These are phyloP conservation scores for Serendipita vermifera DNA, from an alignment of 768 basidiomycete genomes.

Conservation along the genomic window DNA sequence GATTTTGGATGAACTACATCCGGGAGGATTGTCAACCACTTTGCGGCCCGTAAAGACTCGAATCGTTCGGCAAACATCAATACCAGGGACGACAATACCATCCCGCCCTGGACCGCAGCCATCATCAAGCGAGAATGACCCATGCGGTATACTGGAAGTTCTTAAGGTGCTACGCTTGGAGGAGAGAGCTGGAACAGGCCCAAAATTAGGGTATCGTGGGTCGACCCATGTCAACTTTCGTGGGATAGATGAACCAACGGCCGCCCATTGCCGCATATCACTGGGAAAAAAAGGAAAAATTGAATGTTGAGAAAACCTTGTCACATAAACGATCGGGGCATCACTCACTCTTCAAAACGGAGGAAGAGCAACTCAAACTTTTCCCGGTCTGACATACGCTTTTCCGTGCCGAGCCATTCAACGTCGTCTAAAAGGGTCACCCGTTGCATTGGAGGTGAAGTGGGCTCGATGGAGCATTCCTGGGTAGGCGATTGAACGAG, in stretches of 20 bases:
- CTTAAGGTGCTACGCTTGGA: neutral
- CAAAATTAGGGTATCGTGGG: neutral
- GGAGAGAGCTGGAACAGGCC: neutral
- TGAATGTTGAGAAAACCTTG: neutral
- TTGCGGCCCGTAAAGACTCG: neutral
- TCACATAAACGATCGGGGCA: neutral
- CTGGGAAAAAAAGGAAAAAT: too few species aligned
- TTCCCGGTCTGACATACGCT: neutral
- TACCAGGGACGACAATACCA: neutral
- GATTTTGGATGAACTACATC: neutral
- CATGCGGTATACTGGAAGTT: too few species aligned
- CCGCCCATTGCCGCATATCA: neutral
- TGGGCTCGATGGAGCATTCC: neutral
- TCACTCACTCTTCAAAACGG: slow-evolving; percentile 1
- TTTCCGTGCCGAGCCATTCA: neutral
- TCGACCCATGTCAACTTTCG: neutral
- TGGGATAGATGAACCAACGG: neutral
- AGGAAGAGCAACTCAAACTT: slow-evolving; percentile 2
- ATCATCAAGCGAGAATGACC: too few species aligned
- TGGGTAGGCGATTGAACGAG: neutral
- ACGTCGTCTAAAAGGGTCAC: neutral
- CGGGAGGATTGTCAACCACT: neutral
- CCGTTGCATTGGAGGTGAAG: neutral
- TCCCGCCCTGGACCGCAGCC: neutral
- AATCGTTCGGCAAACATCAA: neutral